Base-by-base conservation (phyloP, 805 yeast species). In the Saccharomyces eubayanus region DNA sequence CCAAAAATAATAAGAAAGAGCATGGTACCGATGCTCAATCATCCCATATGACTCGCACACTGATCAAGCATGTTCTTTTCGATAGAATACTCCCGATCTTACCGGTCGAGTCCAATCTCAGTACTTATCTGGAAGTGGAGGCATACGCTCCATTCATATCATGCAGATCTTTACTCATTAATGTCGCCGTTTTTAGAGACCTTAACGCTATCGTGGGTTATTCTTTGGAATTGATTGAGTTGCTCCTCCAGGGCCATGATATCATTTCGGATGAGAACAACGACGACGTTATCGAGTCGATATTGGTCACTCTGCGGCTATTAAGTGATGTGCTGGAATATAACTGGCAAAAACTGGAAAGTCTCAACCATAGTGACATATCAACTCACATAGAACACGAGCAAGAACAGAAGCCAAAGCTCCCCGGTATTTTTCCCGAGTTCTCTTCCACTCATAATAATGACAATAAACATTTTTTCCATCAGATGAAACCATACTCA, bases 241-340 rank as follows among this genome's bases (percentile, higher is more conserved):
- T 53, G 6, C 59, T 65, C 28, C 31, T 64, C 20, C 49, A 54
- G 36, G 61, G 57, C 49, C 56, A 57, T 12, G 49, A 46, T 20
- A 59, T 59, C 8, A 55, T 57, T 0, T 56, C 63, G 10, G 45
- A 31, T 8, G 51, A 54, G 24, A 31, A 56, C n/a, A 36, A 55
- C 2, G 53, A 51, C 1, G 62, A 61, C 2, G 55, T 57, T 10
- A 51, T 62, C 8, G 65, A 64, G 47, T 65, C 69, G 10, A 61
- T 64, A 1, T 28, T 72, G 24, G 63, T 75, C 1, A 50, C 77
- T 9, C 51, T 76, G 10, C 63, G 75, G 50, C 63, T 79, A 28
- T 55, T 78, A 21, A 69, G 76, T 10, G 77, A 73, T 55, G 58
- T 72, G n/a, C 56, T 70, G 45, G 77, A 75, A 54, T 61, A 65